These are phyloP conservation scores for Sphagnum fallax DNA, from an alignment of 228 moss, liverwort and hornwort species.

Conservation along the genomic window DNA sequence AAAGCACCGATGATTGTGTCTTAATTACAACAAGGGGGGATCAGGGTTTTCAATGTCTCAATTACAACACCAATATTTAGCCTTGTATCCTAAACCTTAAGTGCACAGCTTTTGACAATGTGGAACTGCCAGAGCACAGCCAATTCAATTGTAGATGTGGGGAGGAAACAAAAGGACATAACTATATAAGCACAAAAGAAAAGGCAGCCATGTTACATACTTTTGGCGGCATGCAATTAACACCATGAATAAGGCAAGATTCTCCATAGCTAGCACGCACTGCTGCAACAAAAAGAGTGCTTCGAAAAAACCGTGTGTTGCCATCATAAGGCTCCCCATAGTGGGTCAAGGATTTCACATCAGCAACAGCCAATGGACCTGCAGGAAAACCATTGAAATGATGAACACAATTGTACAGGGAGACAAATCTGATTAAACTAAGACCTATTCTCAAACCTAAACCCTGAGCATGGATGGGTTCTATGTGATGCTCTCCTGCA, in stretches of 20 bases:
- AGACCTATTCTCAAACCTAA: neutral
- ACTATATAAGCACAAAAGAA: neutral
- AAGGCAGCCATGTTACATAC: conserved; percentile 9
- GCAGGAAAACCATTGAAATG: conserved; percentile 5
- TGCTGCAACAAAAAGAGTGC: conserved; percentile 89
- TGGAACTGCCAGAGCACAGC: too few species aligned
- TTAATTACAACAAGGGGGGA: too few species aligned
- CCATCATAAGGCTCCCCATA: conserved; percentile 95
- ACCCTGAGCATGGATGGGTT: neutral
- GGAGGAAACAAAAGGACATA: too few species aligned
- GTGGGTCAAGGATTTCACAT: conserved; percentile 83
- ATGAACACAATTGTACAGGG: neutral
- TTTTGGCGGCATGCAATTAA: conserved; percentile 96
- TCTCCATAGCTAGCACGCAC: conserved; percentile 94
- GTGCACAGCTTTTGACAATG: too few species aligned
- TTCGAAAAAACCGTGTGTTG: conserved; percentile 87
- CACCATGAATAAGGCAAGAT: conserved; percentile 74
- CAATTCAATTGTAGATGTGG: too few species aligned
- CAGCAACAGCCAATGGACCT: conserved; percentile 60
- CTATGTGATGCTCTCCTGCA: too few species aligned
- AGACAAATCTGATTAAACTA: neutral
- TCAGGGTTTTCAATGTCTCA: too few species aligned
- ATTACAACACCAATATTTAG: too few species aligned
- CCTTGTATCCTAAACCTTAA: too few species aligned
- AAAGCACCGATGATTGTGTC: too few species aligned